These are phyloP conservation scores for Kernera saxatilis DNA, from an alignment of 345 rosid species.

Conservation along the genomic window DNA sequence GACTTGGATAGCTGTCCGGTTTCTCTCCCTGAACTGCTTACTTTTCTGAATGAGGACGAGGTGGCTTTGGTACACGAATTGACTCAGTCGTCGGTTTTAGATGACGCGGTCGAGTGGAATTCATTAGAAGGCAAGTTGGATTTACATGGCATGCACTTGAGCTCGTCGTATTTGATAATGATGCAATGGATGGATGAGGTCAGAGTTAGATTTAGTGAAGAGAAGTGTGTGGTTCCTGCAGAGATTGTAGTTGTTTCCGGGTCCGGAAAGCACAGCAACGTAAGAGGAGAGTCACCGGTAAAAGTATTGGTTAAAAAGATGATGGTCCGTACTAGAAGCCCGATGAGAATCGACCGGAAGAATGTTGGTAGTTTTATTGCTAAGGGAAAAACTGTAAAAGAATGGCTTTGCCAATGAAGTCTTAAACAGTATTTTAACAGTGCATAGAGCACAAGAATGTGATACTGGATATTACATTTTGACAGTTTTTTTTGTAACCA, in stretches of 20 bases:
- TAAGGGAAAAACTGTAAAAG: slow-evolving; percentile 53
- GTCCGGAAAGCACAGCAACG: slow-evolving; percentile 60
- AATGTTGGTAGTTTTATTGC: slow-evolving; percentile 68
- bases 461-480: not conserved
- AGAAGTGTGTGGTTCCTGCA: slow-evolving; percentile 38
- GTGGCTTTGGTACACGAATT: slow-evolving; percentile 43
- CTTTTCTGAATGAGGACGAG: slow-evolving; percentile 45
- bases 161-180: slow-evolving; percentile 64
- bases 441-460: not conserved
- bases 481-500: not conserved
- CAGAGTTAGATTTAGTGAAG: slow-evolving; percentile 36
- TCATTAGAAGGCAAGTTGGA: slow-evolving; percentile 59
- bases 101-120: slow-evolving; percentile 50
- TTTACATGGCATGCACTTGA: slow-evolving; percentile 78
- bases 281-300: slow-evolving; percentile 73
- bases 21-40: slow-evolving; percentile 42
- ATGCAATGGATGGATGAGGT: slow-evolving; percentile 71
- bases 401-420: slow-evolving; percentile 43
- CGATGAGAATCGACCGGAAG: slow-evolving; percentile 66
- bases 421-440: not conserved
- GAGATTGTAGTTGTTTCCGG: slow-evolving; percentile 70
- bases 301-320: slow-evolving; percentile 53
- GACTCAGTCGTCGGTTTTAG: slow-evolving; percentile 46
- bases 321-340: slow-evolving; percentile 47
- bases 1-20: slow-evolving; percentile 34